These are phyloP conservation scores for Epichloe scottii DNA, from an alignment of 2,329 filamentous ascomycete species.

Conservation along the genomic window DNA sequence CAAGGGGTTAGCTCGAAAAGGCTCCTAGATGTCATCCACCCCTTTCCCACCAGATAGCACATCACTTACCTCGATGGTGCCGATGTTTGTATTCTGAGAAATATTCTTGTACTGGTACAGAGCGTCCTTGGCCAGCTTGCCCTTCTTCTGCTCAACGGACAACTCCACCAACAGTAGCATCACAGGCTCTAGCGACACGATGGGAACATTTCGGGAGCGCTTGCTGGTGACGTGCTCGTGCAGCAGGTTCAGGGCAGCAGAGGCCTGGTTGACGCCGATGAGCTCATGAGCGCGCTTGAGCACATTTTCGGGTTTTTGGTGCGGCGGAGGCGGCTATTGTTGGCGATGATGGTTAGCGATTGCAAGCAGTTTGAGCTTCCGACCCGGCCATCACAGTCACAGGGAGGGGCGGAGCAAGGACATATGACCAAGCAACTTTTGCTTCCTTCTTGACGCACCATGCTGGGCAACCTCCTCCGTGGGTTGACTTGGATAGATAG, in stretches of 20 bases:
- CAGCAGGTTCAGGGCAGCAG: slow-evolving; percentile 83
- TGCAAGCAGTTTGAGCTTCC: neutral
- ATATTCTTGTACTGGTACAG: slow-evolving; percentile 99
- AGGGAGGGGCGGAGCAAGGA: slow-evolving; percentile 17
- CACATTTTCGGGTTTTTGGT: slow-evolving; percentile 98
- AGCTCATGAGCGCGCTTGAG: slow-evolving; percentile 97
- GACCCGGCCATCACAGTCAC: slow-evolving; percentile 11
- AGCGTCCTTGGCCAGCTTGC: slow-evolving; percentile 96
- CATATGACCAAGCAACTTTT: slow-evolving; percentile 9
- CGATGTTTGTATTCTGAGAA: slow-evolving; percentile 96
- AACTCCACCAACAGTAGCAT: slow-evolving; percentile 97
- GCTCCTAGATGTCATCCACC: neutral
- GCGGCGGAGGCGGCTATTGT: slow-evolving; percentile 76
- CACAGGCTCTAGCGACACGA: slow-evolving; percentile 90
- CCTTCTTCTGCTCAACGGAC: slow-evolving; percentile 93
- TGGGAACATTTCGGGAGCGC: slow-evolving; percentile 92
- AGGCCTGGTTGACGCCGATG: slow-evolving; percentile 89
- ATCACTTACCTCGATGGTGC: slow-evolving; percentile 72
- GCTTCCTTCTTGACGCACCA: slow-evolving; percentile 23
- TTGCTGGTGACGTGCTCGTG: slow-evolving; percentile 99
- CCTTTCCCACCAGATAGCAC: neutral
- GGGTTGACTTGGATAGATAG: slow-evolving; percentile 23
- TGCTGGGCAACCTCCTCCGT: slow-evolving; percentile 41
- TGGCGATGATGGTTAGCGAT: slow-evolving; percentile 1
- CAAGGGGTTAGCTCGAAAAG: slow-evolving; percentile 8